Evolutionary conservation across 305 asterid genomes (phyloP).

Genomic region (Solanum hybrid): DNA sequence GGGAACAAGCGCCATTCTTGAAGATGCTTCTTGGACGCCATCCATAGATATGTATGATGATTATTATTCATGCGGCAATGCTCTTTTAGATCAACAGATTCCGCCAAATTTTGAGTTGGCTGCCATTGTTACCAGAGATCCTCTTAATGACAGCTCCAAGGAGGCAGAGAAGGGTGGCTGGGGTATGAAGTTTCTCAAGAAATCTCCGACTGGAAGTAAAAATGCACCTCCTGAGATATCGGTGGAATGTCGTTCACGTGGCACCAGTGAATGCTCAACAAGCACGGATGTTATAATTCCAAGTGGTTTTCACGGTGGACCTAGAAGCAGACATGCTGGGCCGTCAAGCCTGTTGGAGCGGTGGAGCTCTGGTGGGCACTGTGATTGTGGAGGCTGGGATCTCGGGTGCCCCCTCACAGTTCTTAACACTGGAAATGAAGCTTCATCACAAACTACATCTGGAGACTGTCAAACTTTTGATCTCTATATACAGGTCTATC

Average conservation of each 20-base stretch:
- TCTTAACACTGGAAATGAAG: slow-evolving; percentile 24
- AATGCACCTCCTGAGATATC: slow-evolving; percentile 15
- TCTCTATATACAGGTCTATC: slow-evolving; percentile 46
- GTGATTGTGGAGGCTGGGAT: slow-evolving; percentile 99
- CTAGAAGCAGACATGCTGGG: slow-evolving; percentile 60
- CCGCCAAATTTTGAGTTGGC: slow-evolving; percentile 67
- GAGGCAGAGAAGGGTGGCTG: slow-evolving; percentile 61
- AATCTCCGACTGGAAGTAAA: slow-evolving; percentile 7
- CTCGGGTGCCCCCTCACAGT: slow-evolving; percentile 73
- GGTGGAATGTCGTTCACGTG: slow-evolving; percentile 17
- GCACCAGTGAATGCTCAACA: slow-evolving; percentile 44
- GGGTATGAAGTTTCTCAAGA: slow-evolving; percentile 89
- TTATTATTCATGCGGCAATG: slow-evolving; percentile 16
- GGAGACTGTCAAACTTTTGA: slow-evolving; percentile 51
- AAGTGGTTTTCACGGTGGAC: slow-evolving; percentile 83
- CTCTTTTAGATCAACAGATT: slow-evolving; percentile 12
- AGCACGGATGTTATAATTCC: slow-evolving; percentile 59
- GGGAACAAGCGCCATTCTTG: slow-evolving; percentile 32
- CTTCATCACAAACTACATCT: slow-evolving; percentile 13
- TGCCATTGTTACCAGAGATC: slow-evolving; percentile 57
- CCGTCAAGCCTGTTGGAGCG: slow-evolving; percentile 70
- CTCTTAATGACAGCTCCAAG: slow-evolving; percentile 22
- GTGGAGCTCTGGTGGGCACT: slow-evolving; percentile 67
- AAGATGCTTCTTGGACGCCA: slow-evolving; percentile 36
- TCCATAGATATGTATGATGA: slow-evolving; percentile 18